These are phyloP conservation scores for Penicillium sp. DNA, from an alignment of 2,329 filamentous ascomycete species.

Conservation along the genomic window DNA sequence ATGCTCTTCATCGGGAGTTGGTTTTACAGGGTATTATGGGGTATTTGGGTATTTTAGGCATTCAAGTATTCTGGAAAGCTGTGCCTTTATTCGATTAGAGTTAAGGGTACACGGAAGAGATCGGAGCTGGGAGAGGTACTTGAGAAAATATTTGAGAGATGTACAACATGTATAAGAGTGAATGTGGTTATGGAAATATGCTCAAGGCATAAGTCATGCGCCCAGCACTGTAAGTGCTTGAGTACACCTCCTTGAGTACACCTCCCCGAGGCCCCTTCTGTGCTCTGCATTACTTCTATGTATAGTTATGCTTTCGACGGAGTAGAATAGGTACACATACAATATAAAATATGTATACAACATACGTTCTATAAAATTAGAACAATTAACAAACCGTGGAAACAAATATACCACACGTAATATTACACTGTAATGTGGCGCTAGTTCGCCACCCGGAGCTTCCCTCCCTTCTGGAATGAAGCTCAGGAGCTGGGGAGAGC, in stretches of 20 bases:
- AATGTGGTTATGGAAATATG: too few species aligned
- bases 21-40: constrained; percentile 4
- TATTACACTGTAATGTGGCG: constrained; percentile 17
- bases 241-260: neutral
- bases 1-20: constrained; percentile 21
- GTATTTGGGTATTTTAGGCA: neutral
- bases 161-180: too few species aligned
- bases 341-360: too few species aligned
- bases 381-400: neutral
- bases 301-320: too few species aligned
- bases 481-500: constrained; percentile 24
- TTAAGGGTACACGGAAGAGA: neutral
- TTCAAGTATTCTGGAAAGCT: neutral
- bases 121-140: neutral
- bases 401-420: neutral
- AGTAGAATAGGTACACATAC: neutral
- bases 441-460: constrained; percentile 25
- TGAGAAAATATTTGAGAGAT: neutral
- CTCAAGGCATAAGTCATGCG: neutral
- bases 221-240: too few species aligned
- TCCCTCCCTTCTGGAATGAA: constrained; percentile 25
- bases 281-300: too few species aligned
- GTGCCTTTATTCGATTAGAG: neutral
- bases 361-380: neutral
- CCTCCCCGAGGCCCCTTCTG: neutral